A percentile compares a stretch with the other conserved stretches of the same genome.
Evolutionary conservation across 2,329 filamentous ascomycete genomes (phyloP).

Genomic region (Penicillium thymicola): DNA sequence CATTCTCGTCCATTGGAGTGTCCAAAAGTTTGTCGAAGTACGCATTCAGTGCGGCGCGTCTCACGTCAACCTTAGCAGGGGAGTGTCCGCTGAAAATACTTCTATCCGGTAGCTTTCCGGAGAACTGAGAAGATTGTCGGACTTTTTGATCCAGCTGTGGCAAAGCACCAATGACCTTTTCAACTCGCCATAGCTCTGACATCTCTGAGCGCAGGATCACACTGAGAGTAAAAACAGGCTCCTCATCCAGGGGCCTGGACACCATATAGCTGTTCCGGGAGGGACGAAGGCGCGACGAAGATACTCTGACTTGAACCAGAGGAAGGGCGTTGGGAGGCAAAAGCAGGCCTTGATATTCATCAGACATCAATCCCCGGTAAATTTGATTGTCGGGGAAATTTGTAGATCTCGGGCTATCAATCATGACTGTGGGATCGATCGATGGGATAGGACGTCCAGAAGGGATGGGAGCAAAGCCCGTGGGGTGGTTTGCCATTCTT

Average conservation of each 20-base stretch:
- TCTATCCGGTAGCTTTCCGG: constrained; percentile 75
- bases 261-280: constrained; percentile 81
- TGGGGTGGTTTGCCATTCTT: constrained; percentile 68
- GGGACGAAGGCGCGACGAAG: constrained; percentile 91
- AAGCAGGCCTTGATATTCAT: constrained; percentile 81
- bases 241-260: constrained; percentile 77
- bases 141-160: constrained; percentile 78
- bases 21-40: constrained; percentile 87
- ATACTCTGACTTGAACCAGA: constrained; percentile 79
- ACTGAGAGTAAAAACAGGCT: constrained; percentile 89
- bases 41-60: constrained; percentile 72
- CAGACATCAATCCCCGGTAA: constrained; percentile 74
- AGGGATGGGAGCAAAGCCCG: constrained; percentile 64
- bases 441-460: constrained; percentile 29
- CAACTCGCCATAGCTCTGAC: constrained; percentile 81
- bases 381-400: constrained; percentile 49
- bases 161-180: constrained; percentile 83
- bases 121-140: constrained; percentile 69
- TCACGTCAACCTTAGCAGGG: constrained; percentile 86
- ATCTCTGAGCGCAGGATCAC: constrained; percentile 67
- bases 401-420: constrained; percentile 33
- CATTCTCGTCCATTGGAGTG: constrained; percentile 71
- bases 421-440: constrained; percentile 37
- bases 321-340: constrained; percentile 85
- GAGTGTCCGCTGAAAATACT: constrained; percentile 88